These are phyloP conservation scores for Venturia nashicola DNA, from an alignment of 2,329 filamentous ascomycete genomes.

Conservation along the genomic window DNA sequence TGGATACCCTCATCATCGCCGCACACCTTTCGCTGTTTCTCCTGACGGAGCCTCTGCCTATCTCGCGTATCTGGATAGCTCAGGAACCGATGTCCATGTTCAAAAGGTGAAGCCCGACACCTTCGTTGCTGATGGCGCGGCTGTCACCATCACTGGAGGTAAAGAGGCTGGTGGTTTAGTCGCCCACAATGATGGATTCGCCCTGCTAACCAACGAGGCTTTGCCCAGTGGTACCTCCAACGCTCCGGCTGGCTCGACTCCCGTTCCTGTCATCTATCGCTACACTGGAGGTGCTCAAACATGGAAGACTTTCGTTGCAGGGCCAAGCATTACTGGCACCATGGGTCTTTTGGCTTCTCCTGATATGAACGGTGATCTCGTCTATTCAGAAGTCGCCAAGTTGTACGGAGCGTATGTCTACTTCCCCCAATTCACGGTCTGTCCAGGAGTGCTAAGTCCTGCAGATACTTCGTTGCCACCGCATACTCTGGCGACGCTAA, in stretches of 20 bases:
- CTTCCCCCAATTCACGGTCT: conserved; percentile 28
- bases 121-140: conserved; percentile 40
- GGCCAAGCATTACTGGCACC: conserved; percentile 37
- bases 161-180: conserved; percentile 50
- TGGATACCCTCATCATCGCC: conserved; percentile 45
- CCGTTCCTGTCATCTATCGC: conserved; percentile 46
- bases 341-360: conserved; percentile 39
- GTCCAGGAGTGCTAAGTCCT: not conserved
- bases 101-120: conserved; percentile 43
- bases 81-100: conserved; percentile 43
- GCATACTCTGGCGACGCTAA: conserved; percentile 38
- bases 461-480: conserved; percentile 1
- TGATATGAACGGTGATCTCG: conserved; percentile 51
- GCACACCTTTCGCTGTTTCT: conserved; percentile 48
- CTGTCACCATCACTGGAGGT: conserved; percentile 38
- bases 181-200: conserved; percentile 50
- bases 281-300: conserved; percentile 42
- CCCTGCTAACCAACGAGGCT: conserved; percentile 46
- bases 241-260: conserved; percentile 34
- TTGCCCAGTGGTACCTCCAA: conserved; percentile 38
- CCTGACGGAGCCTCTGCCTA: conserved; percentile 47
- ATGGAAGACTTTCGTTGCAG: conserved; percentile 48
- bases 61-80: conserved; percentile 47
- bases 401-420: conserved; percentile 39
- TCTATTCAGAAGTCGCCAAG: conserved; percentile 42